phyloP scores from a whole-genome alignment of 148 eudicot species.

The Vaccinium darrowii region DNA sequence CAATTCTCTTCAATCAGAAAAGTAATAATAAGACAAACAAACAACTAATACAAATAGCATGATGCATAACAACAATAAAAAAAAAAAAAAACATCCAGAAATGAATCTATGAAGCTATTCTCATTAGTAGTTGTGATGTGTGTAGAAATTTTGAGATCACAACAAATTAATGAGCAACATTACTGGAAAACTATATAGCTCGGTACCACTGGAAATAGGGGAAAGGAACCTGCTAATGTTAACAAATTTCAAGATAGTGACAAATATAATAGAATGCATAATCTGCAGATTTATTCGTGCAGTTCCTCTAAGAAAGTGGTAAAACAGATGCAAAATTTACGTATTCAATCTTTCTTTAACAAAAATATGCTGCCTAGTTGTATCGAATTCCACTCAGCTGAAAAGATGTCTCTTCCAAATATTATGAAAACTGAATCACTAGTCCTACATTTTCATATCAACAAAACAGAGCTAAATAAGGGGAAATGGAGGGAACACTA shows the following conservation, averaged over 20 bases:
- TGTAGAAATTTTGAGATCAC: not conserved
- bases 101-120: not conserved
- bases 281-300: not conserved
- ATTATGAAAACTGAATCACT: not conserved
- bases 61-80: not conserved
- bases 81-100: not conserved
- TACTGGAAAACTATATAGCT: not conserved
- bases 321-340: not conserved
- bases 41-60: not conserved
- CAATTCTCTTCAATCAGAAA: slow-evolving; percentile 55
- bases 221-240: not conserved
- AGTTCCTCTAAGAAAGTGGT: not conserved
- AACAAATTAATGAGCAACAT: not conserved
- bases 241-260: not conserved
- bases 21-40: slow-evolving; percentile 10
- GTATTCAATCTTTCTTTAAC: not conserved
- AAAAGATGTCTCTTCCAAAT: not conserved
- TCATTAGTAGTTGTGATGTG: not conserved
- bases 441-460: not conserved
- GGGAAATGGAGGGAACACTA: not conserved
- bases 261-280: not conserved
- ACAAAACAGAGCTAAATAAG: not conserved
- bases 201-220: no score
- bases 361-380: not conserved
- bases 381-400: not conserved